Conservation (phyloP, 208 protist species). For the Crithidia acanthocephali region DNA sequence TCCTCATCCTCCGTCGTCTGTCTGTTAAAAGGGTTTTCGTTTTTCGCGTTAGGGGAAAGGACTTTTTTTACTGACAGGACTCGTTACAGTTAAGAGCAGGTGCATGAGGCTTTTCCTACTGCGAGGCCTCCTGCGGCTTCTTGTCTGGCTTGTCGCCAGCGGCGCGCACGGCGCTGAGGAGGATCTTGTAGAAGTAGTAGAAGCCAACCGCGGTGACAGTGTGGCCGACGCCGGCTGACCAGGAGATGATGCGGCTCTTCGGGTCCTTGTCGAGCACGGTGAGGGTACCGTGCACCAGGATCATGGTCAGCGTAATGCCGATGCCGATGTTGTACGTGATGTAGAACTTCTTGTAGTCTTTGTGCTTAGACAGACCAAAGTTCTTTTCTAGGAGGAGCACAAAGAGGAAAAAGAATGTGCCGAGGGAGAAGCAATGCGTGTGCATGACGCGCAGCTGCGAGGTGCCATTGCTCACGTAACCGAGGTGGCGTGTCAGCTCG, state of each 20-base stretch:
- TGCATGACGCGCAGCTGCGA: constrained; percentile 68
- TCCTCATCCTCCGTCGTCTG: background rate
- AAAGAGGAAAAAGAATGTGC: constrained; percentile 62
- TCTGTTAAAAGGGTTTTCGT: background rate
- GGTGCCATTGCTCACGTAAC: constrained; percentile 36
- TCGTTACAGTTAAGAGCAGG: background rate
- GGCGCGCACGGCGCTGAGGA: constrained; percentile 37
- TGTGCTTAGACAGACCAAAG: constrained; percentile 47
- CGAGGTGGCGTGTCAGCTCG: constrained; percentile 45
- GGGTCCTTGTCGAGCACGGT: constrained; percentile 51
- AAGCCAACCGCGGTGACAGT: constrained; percentile 46
- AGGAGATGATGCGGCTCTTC: constrained; percentile 40
- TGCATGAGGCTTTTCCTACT: background rate
- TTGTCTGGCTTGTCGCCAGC: constrained; percentile 17
- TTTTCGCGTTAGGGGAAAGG: background rate
- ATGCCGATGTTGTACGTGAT: constrained; percentile 58
- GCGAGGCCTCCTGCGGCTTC: constrained; percentile 13
- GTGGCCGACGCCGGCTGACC: constrained; percentile 57
- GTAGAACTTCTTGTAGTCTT: constrained; percentile 75
- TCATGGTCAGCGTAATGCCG: constrained; percentile 61
- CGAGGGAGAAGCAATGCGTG: constrained; percentile 68
- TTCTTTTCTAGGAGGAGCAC: constrained; percentile 64
- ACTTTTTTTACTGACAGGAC: background rate
- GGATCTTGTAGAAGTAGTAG: constrained; percentile 61
- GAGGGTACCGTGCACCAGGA: constrained; percentile 59